These are phyloP conservation scores for Acanthamoeba healyi DNA, from an alignment of 208 protist genomes.

Conservation along the genomic window DNA sequence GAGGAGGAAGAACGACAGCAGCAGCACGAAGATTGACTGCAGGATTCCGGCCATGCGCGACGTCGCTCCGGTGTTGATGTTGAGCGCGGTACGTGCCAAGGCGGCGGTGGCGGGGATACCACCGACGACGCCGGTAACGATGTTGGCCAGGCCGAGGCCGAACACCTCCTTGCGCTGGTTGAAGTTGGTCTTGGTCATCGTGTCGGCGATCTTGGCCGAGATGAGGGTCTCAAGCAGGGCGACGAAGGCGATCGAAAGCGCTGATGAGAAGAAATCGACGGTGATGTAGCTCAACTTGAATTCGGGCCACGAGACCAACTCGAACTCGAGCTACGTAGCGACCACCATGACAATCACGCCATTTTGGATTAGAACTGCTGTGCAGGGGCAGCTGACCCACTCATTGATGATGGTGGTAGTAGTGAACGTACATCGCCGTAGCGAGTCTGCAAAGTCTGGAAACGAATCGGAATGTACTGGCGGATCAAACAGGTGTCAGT, in stretches of 20 bases:
- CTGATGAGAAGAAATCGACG: conserved; percentile 56
- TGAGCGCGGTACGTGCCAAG: conserved; percentile 79
- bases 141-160: conserved; percentile 76
- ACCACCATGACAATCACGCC: background rate
- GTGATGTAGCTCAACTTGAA: conserved; percentile 70
- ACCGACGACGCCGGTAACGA: conserved; percentile 75
- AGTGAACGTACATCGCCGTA: conserved; percentile 71
- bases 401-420: no score
- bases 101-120: conserved; percentile 80
- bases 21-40: conserved; percentile 75
- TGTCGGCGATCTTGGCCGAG: conserved; percentile 81
- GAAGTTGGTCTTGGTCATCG: conserved; percentile 82
- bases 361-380: background rate
- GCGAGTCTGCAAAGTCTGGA: conserved; percentile 50
- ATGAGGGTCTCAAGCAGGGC: conserved; percentile 80
- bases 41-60: conserved; percentile 73
- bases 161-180: conserved; percentile 81
- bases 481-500: no score
- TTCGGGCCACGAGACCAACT: conserved; percentile 53
- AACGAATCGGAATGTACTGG: conserved; percentile 48
- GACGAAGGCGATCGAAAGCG: conserved; percentile 80
- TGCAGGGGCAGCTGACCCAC: background rate
- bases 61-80: conserved; percentile 79
- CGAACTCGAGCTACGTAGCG: conserved; percentile 40
- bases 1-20: conserved; percentile 75